phyloP scores from a whole-genome alignment of 108 stramenopile species.

The Nitzschia sp. region DNA sequence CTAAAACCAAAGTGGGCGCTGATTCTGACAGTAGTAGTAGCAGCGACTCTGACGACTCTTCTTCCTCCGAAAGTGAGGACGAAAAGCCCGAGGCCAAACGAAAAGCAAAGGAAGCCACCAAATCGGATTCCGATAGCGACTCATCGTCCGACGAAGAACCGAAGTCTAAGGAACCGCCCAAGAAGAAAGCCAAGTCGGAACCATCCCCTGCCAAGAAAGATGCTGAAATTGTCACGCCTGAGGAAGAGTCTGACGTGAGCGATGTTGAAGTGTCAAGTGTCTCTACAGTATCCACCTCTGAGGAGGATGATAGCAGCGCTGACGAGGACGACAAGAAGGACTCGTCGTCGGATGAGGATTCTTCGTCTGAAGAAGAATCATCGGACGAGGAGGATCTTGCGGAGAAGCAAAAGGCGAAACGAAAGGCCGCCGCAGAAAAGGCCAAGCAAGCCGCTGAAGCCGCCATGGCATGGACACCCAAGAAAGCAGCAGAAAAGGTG shows the following conservation, averaged over 20 bases:
- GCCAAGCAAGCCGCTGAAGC: constrained; percentile 87
- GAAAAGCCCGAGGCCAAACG: not conserved
- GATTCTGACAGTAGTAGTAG: too few species aligned
- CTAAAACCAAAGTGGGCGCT: too few species aligned
- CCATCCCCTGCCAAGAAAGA: constrained; percentile 9
- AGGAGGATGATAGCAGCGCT: constrained; percentile 48
- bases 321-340: constrained; percentile 34
- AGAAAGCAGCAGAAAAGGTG: constrained; percentile 52
- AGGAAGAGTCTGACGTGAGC: constrained; percentile 65
- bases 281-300: constrained; percentile 66
- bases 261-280: constrained; percentile 91
- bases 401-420: constrained; percentile 49
- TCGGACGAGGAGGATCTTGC: constrained; percentile 37
- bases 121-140: not conserved
- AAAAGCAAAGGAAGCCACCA: not conserved
- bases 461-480: constrained; percentile 77
- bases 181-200: constrained; percentile 28
- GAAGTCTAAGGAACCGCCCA: constrained; percentile 16
- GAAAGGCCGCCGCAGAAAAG: constrained; percentile 50
- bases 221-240: constrained; percentile 24
- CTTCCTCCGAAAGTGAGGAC: constrained; percentile 8
- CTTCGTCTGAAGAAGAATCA: constrained; percentile 15
- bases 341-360: constrained; percentile 45
- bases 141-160: constrained; percentile 20
- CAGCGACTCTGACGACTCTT: constrained; percentile 6